A percentile compares a stretch with the other conserved stretches of the same genome.
Conservation (phyloP, 495 filamentous ascomycete species). For the Hypoxylon rickii region DNA sequence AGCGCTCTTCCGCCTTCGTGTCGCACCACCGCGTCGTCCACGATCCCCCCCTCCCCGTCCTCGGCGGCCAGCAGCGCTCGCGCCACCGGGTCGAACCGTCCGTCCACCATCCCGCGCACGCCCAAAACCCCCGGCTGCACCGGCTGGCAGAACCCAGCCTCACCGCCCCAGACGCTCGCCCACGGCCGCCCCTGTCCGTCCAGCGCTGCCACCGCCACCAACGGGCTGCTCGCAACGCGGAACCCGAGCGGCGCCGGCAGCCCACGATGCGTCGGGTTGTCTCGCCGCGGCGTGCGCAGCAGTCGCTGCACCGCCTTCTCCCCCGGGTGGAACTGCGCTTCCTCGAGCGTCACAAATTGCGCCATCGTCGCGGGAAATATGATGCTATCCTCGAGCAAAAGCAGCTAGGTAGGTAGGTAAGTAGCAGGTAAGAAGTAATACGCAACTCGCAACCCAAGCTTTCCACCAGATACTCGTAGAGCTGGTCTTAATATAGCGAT, state of each 20-base stretch:
- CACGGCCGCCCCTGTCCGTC: conserved; percentile 68
- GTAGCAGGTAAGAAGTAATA: not conserved
- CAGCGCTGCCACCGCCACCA: conserved; percentile 72
- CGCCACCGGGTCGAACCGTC: conserved; percentile 66
- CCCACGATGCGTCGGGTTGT: conserved; percentile 66
- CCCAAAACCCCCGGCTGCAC: conserved; percentile 63
- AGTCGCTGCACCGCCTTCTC: conserved; percentile 41
- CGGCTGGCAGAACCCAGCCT: conserved; percentile 65
- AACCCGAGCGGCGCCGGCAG: conserved; percentile 58
- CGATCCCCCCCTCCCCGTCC: conserved; percentile 39
- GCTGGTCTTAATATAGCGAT: too few relatives aligned
- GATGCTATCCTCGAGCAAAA: too few relatives aligned
- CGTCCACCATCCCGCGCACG: conserved; percentile 61
- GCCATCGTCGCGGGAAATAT: conserved; percentile 9
- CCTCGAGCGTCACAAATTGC: conserved; percentile 19
- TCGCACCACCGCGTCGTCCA: conserved; percentile 38
- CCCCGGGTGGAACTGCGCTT: conserved; percentile 43
- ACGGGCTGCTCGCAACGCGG: conserved; percentile 60
- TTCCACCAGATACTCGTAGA: too few relatives aligned
- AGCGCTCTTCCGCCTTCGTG: conserved; percentile 43
- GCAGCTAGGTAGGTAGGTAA: too few relatives aligned
- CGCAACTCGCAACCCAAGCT: too few relatives aligned
- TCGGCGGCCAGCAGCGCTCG: conserved; percentile 12
- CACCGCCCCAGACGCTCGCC: conserved; percentile 76
- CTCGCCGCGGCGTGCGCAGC: conserved; percentile 39